phyloP scores from a whole-genome alignment of 495 filamentous ascomycete species.

The Cetradonia linearis region DNA sequence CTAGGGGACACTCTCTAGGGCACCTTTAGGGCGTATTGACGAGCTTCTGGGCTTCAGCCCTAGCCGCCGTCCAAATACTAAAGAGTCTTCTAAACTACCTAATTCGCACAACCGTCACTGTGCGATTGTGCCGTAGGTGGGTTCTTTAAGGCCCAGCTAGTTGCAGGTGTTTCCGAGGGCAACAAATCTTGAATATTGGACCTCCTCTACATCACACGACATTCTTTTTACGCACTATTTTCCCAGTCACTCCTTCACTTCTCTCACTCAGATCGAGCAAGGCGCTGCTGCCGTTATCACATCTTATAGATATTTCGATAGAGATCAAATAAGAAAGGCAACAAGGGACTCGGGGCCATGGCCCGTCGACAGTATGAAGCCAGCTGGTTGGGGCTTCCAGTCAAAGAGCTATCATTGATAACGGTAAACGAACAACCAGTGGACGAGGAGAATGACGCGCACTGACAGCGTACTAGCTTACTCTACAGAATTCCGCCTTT shows the following conservation, averaged over 20 bases:
- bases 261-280: neutral
- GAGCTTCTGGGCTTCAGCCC: too few species aligned
- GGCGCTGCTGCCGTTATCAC: neutral
- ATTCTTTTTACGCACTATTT: neutral
- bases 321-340: neutral
- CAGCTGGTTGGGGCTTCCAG: slow-evolving; percentile 50
- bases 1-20: too few species aligned
- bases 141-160: neutral
- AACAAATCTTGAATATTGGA: slow-evolving; percentile 1
- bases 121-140: neutral
- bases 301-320: neutral
- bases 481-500: slow-evolving; percentile 67
- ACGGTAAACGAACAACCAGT: slow-evolving; percentile 44
- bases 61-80: neutral
- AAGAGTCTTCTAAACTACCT: neutral
- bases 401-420: slow-evolving; percentile 70
- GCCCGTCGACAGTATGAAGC: slow-evolving; percentile 16
- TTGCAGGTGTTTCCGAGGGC: neutral
- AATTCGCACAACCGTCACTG: neutral
- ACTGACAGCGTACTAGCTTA: slow-evolving; percentile 46
- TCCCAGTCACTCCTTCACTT: slow-evolving; percentile 3
- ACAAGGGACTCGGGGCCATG: slow-evolving; percentile 13
- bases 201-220: slow-evolving; percentile 1
- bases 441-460: slow-evolving; percentile 9
- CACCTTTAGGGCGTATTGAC: too few species aligned